These are phyloP conservation scores for Exophiala alcalophila DNA, from an alignment of 2,329 filamentous ascomycete species.

Conservation along the genomic window DNA sequence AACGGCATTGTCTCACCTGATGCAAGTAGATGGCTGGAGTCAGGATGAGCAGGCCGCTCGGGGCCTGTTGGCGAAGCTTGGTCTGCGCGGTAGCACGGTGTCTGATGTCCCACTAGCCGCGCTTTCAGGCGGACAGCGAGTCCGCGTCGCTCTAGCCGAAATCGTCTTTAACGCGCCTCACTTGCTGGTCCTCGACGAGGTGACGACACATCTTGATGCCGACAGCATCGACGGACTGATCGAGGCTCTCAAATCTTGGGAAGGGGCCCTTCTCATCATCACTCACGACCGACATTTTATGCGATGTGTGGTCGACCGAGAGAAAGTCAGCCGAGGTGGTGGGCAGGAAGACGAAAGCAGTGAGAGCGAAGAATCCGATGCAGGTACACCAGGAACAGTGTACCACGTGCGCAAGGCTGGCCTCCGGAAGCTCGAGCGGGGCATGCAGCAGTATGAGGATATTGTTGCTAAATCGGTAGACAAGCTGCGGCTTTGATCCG, in stretches of 20 bases:
- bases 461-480: slow-evolving; percentile 59
- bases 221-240: slow-evolving; percentile 73
- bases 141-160: slow-evolving; percentile 63
- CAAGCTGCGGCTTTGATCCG: slow-evolving; percentile 40
- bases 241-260: slow-evolving; percentile 63
- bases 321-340: slow-evolving; percentile 43
- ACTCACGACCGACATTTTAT: slow-evolving; percentile 83
- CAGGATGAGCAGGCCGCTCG: slow-evolving; percentile 67
- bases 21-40: slow-evolving; percentile 33
- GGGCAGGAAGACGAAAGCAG: slow-evolving; percentile 41
- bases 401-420: slow-evolving; percentile 57
- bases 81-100: slow-evolving; percentile 66
- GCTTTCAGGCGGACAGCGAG: slow-evolving; percentile 76
- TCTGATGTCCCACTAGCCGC: slow-evolving; percentile 71
- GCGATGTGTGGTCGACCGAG: slow-evolving; percentile 67
- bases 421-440: slow-evolving; percentile 55
- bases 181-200: slow-evolving; percentile 72
- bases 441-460: slow-evolving; percentile 65
- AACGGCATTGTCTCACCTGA: slow-evolving; percentile 65
- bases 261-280: slow-evolving; percentile 72
- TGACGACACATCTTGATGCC: slow-evolving; percentile 81
- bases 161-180: slow-evolving; percentile 68
- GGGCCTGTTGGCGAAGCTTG: slow-evolving; percentile 64
- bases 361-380: slow-evolving; percentile 46
- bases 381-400: slow-evolving; percentile 49